These are phyloP conservation scores for Dacryopinax primogenitus DNA, from an alignment of 768 basidiomycete genomes.

Conservation along the genomic window DNA sequence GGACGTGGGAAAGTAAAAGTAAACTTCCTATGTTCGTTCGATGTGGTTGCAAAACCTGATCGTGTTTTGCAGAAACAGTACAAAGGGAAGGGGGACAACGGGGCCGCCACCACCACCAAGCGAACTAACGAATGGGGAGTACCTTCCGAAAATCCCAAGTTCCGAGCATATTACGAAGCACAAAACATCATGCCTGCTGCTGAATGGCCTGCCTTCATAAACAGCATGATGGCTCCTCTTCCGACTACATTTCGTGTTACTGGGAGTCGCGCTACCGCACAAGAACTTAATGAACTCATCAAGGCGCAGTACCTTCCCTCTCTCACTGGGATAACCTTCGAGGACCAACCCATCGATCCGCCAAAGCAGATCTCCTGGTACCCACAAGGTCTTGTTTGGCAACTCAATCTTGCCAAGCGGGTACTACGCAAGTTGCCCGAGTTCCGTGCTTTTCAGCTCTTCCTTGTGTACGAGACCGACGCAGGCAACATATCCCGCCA, in stretches of 20 bases:
- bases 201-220: constrained; percentile 68
- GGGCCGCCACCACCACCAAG: background rate
- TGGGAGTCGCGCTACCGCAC: constrained; percentile 67
- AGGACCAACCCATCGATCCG: constrained; percentile 60
- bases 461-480: constrained; percentile 95
- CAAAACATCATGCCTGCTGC: constrained; percentile 51
- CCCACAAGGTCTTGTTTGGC: constrained; percentile 91
- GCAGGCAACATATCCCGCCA: constrained; percentile 96
- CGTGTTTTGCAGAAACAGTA: background rate
- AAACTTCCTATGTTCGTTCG: background rate
- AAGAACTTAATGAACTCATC: constrained; percentile 68
- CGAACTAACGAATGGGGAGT: constrained; percentile 5
- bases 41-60: background rate
- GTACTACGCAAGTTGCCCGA: constrained; percentile 74
- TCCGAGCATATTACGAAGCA: constrained; percentile 40
- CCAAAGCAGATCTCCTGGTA: constrained; percentile 81
- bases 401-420: constrained; percentile 82
- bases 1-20: background rate
- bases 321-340: constrained; percentile 58
- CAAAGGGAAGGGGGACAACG: constrained; percentile 5
- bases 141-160: constrained; percentile 26
- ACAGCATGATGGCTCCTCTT: constrained; percentile 51
- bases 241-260: constrained; percentile 93
- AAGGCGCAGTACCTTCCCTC: constrained; percentile 64
- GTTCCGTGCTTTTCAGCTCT: constrained; percentile 90